These are phyloP conservation scores for Pichia sp. DNA, from an alignment of 1,139 yeast species.

Conservation along the genomic window DNA sequence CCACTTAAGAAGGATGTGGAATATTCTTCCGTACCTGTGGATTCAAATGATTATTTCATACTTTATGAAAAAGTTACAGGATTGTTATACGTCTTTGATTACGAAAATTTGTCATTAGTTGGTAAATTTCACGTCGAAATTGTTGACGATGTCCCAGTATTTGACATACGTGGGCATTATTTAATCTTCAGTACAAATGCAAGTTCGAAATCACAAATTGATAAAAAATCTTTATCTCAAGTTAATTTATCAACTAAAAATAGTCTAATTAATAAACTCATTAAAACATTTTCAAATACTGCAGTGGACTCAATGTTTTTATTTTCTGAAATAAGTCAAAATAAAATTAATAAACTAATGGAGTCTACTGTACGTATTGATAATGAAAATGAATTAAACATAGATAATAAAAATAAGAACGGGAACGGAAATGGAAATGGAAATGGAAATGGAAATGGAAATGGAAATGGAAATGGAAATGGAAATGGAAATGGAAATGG, in stretches of 20 bases:
- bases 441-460: constrained; percentile 1
- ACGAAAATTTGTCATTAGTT: neutral
- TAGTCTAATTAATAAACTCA: constrained; percentile 40
- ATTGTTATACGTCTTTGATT: constrained; percentile 11
- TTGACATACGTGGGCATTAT: constrained; percentile 48
- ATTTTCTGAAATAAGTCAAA: constrained; percentile 45
- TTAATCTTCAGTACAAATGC: constrained; percentile 40
- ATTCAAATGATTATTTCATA: constrained; percentile 16
- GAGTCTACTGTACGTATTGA: too few relatives aligned
- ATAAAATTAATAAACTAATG: constrained; percentile 37
- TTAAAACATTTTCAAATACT: constrained; percentile 43
- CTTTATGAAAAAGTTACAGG: constrained; percentile 18
- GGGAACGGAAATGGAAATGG: neutral
- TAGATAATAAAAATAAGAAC: neutral
- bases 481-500: neutral
- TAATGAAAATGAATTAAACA: neutral
- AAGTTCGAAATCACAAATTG: constrained; percentile 8
- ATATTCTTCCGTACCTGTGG: constrained; percentile 5
- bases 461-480: constrained; percentile 29
- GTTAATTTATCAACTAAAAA: constrained; percentile 42
- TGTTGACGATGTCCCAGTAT: constrained; percentile 38
- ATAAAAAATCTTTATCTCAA: constrained; percentile 32
- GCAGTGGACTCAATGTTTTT: constrained; percentile 51
- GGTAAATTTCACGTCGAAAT: constrained; percentile 33
- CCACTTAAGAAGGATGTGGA: neutral